Base-by-base conservation (phyloP, 495 filamentous ascomycete genomes). In the Cladorrhinum samala region DNA sequence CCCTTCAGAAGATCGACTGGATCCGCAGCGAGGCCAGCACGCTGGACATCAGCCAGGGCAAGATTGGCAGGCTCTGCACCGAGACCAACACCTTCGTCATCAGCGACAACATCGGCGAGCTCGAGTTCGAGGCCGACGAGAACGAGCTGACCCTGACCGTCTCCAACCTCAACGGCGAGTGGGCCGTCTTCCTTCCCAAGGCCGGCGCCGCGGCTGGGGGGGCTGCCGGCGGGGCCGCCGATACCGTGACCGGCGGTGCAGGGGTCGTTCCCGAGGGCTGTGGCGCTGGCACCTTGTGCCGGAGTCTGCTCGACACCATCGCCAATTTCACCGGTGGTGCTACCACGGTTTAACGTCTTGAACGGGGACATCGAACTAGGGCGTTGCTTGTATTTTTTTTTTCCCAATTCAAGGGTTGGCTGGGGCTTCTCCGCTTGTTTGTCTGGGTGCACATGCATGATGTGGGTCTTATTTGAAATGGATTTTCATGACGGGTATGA, bases 121-220 rank as follows among this genome's bases (percentile, higher is more conserved):
- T 63, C 16, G 71, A 72, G 54, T 74, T 74, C 43, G 71, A 74
- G 54, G 64, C 18, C n/a, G 71, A 71, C n/a, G 71, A 74, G 63
- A 71, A 70, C 46, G 71, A 72, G 59, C 41, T 68, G 1, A 64
- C 69, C 0, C 46, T 70, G 0, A 70, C 54, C 3, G 66, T 69
- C 13, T n/a, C 45, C 13, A 58, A 68, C 51, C 42, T 72, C 47
- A 59, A 58, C 21, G 71, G 68, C 18, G 68, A 70, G 49, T 74
- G 61, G 56, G 71, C 47, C 39, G 37, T 73, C 44, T 72, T 73
- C 50, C 38, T 72, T 3, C 71, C 71, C 2, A 39, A 53, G 23
- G 55, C 49, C 11, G 27, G 27, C n/a, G 45, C 45, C 45, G 58
- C 53, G 25, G 57, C 60, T 20, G 51, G 17, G n/a, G 52, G 4